These are phyloP conservation scores for Salix arbutifolia DNA, from an alignment of 345 rosid genomes.

Conservation along the genomic window DNA sequence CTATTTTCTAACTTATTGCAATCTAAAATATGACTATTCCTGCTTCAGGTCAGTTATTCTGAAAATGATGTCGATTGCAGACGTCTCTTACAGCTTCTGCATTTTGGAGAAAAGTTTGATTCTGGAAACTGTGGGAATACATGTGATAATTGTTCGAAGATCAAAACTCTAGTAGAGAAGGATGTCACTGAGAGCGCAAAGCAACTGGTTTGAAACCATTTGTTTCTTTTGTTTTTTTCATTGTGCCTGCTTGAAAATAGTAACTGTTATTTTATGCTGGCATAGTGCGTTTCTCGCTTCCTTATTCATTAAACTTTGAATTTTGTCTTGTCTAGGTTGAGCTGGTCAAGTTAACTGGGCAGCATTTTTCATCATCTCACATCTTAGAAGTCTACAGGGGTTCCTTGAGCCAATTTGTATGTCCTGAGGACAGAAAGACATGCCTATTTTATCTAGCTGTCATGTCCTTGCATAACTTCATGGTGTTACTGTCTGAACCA, in stretches of 20 bases:
- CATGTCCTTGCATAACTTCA: conserved; percentile 12
- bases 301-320: conserved; percentile 3
- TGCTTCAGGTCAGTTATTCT: conserved; percentile 80
- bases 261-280: neutral
- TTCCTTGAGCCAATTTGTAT: conserved; percentile 76
- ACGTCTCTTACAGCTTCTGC: conserved; percentile 79
- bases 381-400: conserved; percentile 94
- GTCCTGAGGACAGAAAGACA: conserved; percentile 13
- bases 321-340: conserved; percentile 56
- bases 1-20: neutral
- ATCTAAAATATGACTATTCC: conserved; percentile 16
- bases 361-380: conserved; percentile 81
- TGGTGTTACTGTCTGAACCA: conserved; percentile 28
- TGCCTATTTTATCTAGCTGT: neutral
- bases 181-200: conserved; percentile 78
- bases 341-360: conserved; percentile 71
- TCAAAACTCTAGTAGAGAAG: conserved; percentile 60
- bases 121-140: conserved; percentile 66
- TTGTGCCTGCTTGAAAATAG: neutral
- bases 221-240: conserved; percentile 1
- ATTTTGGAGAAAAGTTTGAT: conserved; percentile 92
- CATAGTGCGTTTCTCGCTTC: neutral
- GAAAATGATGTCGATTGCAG: conserved; percentile 97
- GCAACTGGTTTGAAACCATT: conserved; percentile 61
- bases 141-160: conserved; percentile 82